Base-by-base conservation (phyloP, 306 rosid genomes). In the Pueraria montana region DNA sequence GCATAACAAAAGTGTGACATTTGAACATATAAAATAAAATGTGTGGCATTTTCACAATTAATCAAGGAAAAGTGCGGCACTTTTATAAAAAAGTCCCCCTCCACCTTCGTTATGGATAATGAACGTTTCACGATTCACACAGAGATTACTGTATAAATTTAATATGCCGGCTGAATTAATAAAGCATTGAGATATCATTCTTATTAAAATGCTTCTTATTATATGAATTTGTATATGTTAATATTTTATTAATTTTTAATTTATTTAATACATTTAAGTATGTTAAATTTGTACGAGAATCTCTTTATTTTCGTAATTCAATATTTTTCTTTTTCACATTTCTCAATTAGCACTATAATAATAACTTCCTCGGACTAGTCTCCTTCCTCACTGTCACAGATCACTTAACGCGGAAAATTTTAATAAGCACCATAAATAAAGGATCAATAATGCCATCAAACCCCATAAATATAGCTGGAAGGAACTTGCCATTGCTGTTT, bases 271-370 rank as follows among this genome's bases (percentile, higher is more conserved):
- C 52, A 4, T 55, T 55, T 20, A 8, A 17, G 4, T 53, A 53
- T 26, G 42, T 13, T 26, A 62, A 62, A 26, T 27, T 32, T 65
- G 11, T 34, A 16, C 45, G 6, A 65, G 7, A 65, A 34, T 34
- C 12, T 64, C 18, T 34, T 32, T 17, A 36, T 3, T 64, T 8
- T 30, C 23, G 8, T 17, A 6, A 26, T 27, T 62, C 17, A 59
- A 10, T n/a, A n/a, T n/a, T n/a, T 11, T 4, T 27, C 6, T 13
- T 62, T 11, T 0, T 20, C 38, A 26, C 11, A 30, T 62, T 26
- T 30, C 69, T 62, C 68, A 27, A 62, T 24, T 58, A 58, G 64
- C 64, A 56, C 12, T 62, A n/a, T n/a, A n/a, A n/a, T n/a, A n/a
- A 13, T 24, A 9, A 56, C 63, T 8, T 10, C 64, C 64, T 58